Base-by-base conservation (phyloP, 2,329 filamentous ascomycete genomes). In the Periconia sp. region DNA sequence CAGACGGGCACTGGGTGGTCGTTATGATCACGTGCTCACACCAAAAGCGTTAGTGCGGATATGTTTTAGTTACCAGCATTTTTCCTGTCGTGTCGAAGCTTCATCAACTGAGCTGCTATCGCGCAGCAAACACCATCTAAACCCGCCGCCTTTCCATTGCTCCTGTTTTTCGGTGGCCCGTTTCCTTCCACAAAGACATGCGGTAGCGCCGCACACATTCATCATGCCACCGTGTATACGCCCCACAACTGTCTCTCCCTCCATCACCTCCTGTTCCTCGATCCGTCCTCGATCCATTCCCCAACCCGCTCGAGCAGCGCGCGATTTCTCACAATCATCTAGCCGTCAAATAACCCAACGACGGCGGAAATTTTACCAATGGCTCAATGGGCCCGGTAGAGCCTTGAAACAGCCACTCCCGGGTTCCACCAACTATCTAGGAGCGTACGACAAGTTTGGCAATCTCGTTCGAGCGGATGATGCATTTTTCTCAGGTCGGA, bases 341-440 rank as follows among this genome's bases (percentile, higher is more conserved):
- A 68, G 66, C 55, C 65, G 62, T 31, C 69, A 68, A 47, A 60
- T 76, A 52, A 85, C 82, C 42, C 75, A 75, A 59, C 76, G 81
- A 41, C 80, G 83, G 55, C 74, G 77, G 53, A 73, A 79, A 47
- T 85, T 86, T 77, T 84, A 81, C 61, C 72, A 74, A 56, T 87
- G 85, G 85, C 76, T 87, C 37, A 79, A 81, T 55, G 81, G 81
- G 1, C 79, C 81, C 27, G 82, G 82, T 10, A 70, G 68, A 58
- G 71, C 67, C 19, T 79, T 84, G 60, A 76, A 75, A 50, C 64
- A 80, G 13, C 80, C 80, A 41, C 62, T 82, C 2, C 75, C 76
- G 0, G 72, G 73, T 35, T 79, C 78, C 23, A 83, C 82, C 27
- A 84, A 84, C 56, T 84, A 84, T 62, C 72, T 84, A 17, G 76